phyloP scores from a whole-genome alignment of 23 red algal genomes.

The Gracilaria gracilis region DNA sequence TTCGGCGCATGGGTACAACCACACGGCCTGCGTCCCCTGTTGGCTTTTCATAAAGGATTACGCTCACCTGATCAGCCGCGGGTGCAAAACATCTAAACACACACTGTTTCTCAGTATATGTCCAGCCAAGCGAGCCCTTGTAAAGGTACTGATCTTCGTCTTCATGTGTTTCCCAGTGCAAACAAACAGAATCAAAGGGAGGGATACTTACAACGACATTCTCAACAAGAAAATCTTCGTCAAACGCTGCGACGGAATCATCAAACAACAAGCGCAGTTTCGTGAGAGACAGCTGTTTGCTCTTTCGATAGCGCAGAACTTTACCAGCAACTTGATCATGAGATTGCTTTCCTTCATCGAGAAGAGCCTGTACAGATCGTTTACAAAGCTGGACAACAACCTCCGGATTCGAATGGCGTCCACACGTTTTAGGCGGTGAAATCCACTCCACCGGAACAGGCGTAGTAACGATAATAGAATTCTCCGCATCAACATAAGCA shows the following conservation, averaged over 20 bases:
- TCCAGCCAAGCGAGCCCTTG: slow-evolving; percentile 77
- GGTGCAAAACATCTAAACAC: slow-evolving; percentile 88
- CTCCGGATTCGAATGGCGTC: not conserved
- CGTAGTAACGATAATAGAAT: slow-evolving; percentile 36
- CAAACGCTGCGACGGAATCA: slow-evolving; percentile 29
- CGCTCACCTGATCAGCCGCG: slow-evolving; percentile 53
- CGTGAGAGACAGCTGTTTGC: slow-evolving; percentile 14
- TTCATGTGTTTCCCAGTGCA: slow-evolving; percentile 68
- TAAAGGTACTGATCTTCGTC: slow-evolving; percentile 83
- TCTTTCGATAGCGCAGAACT: slow-evolving; percentile 21
- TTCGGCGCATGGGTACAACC: slow-evolving; percentile 81
- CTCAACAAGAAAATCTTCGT: slow-evolving; percentile 90
- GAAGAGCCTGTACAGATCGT: not conserved
- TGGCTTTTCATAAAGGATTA: slow-evolving; percentile 71
- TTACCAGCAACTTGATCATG: slow-evolving; percentile 22
- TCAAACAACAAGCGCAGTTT: slow-evolving; percentile 23
- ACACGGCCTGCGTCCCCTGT: slow-evolving; percentile 52
- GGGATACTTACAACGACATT: slow-evolving; percentile 43
- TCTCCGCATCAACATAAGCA: slow-evolving; percentile 44
- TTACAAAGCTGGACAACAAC: slow-evolving; percentile 19
- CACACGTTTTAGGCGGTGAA: not conserved
- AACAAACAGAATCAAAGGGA: slow-evolving; percentile 32
- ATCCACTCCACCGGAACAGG: slow-evolving; percentile 53
- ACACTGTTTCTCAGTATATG: slow-evolving; percentile 37
- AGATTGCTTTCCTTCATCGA: not conserved